Conservation (phyloP, 83 land plant genomes). For the Diphasiastrum complanatum region DNA sequence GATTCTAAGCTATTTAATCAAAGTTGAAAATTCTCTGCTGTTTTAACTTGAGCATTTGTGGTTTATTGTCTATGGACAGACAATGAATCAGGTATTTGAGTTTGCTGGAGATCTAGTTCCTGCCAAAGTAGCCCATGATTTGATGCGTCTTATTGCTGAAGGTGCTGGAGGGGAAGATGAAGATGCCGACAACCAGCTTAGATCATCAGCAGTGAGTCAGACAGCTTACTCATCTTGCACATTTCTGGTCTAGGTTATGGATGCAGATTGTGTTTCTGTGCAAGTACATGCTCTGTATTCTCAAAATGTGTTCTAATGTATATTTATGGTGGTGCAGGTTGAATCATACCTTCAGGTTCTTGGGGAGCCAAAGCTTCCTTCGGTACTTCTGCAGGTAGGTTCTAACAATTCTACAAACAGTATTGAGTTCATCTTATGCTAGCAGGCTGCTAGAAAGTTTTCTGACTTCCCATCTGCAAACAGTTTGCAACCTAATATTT, state of each 20-base stretch:
- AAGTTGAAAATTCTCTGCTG: too few relatives aligned
- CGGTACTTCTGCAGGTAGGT: constrained; percentile 77
- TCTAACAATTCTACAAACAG: too few relatives aligned
- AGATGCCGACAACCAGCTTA: constrained; percentile 71
- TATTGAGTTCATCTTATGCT: too few relatives aligned
- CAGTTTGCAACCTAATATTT: too few relatives aligned
- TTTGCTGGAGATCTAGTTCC: constrained; percentile 95
- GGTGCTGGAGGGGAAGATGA: constrained; percentile 95
- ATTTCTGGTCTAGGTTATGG: background rate
- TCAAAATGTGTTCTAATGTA: background rate
- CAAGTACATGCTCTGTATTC: background rate
- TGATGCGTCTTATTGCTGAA: constrained; percentile 95
- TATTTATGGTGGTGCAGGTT: constrained; percentile 41
- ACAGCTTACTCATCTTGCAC: background rate
- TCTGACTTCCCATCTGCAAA: too few relatives aligned
- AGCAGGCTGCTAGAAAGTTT: too few relatives aligned
- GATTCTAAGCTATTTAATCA: too few relatives aligned
- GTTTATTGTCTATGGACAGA: constrained; percentile 35
- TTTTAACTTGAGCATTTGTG: too few relatives aligned
- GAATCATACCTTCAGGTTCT: constrained; percentile 80
- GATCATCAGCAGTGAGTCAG: constrained; percentile 90
- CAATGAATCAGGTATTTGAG: constrained; percentile 98
- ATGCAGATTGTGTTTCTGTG: background rate
- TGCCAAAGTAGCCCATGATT: constrained; percentile 82
- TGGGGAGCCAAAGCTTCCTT: constrained; percentile 90